Evolutionary conservation across 1,139 yeast genomes (phyloP).

Genomic region (Taphrina confusa): DNA sequence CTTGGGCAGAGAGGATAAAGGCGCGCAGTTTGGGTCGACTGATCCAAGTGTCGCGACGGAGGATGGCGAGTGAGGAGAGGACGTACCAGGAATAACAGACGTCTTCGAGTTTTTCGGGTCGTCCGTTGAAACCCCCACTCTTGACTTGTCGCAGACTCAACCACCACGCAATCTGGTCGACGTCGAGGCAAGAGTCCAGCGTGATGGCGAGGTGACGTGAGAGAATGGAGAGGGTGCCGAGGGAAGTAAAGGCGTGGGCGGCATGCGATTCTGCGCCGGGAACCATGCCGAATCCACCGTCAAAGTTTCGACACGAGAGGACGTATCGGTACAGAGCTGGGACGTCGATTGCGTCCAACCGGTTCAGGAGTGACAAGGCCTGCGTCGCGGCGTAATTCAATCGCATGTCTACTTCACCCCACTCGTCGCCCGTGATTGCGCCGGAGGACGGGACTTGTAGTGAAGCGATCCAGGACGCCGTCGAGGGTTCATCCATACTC

Average conservation of each 20-base stretch:
- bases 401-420: constrained; percentile 90
- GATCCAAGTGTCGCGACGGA: constrained; percentile 72
- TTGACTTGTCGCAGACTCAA: constrained; percentile 87
- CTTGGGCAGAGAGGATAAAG: constrained; percentile 79
- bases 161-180: constrained; percentile 71
- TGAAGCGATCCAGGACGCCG: constrained; percentile 54
- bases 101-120: constrained; percentile 95
- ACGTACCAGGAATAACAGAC: constrained; percentile 99
- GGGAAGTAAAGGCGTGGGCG: constrained; percentile 85
- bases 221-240: constrained; percentile 75
- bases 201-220: constrained; percentile 53
- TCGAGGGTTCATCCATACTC: constrained; percentile 47
- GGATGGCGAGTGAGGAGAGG: constrained; percentile 70
- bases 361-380: constrained; percentile 67
- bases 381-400: constrained; percentile 82
- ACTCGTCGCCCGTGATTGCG: constrained; percentile 63
- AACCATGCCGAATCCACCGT: constrained; percentile 90
- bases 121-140: constrained; percentile 89
- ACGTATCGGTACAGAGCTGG: constrained; percentile 69
- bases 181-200: constrained; percentile 48
- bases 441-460: constrained; percentile 75
- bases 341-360: constrained; percentile 60
- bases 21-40: constrained; percentile 59
- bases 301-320: constrained; percentile 75
- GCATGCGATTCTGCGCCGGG: constrained; percentile 97